Base-by-base conservation (phyloP, 2,329 filamentous ascomycete species). In the Xylariaceae sp. region DNA sequence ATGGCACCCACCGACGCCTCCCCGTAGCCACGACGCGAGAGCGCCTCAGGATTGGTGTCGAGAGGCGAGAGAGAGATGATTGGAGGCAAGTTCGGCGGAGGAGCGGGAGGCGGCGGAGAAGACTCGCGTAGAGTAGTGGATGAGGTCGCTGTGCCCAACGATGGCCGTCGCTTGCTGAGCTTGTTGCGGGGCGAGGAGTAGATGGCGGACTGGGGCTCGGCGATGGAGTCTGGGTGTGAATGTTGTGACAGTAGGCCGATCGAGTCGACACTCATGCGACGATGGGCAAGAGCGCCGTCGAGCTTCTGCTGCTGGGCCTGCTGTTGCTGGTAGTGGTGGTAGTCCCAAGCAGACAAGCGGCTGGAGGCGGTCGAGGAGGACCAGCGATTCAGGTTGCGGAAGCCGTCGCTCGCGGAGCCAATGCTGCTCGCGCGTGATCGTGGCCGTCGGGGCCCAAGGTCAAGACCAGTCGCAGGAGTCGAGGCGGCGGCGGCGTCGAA, bases 361-460 rank as follows among this genome's bases (percentile, higher is more conserved):
- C 74, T 81, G 40, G 78, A 81, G 9, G 69, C 64, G 46, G 78
- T 79, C 13, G 79, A 82, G 17, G 72, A 69, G 40, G 78, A 80
- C 77, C 77, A 80, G 62, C 77, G 74, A 62, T 81, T 77, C 54
- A 77, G 70, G 56, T 75, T 75, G 63, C 73, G 75, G 39, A 76
- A 71, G 42, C 71, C 68, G 51, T 79, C 75, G 62, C 69, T 74
- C 56, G 69, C 51, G 19, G 53, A 59, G 19, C 60, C 63, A 22
- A 58, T 57, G 56, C 64, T 65, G 49, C 56, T 60, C 7, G 60
- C 53, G 42, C 60, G 62, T 51, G 63, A 63, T 47, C 58, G 59
- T 16, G 39, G 53, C 28, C 50, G 54, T 48, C 31, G 46, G 33
- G 46, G 13, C 33, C 42, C 43, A 48, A 54, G 53, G 54, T 45